A percentile compares a stretch with the other conserved stretches of the same genome.
phyloP scores from a whole-genome alignment of 257 asterid species.

The Marsdenia floribunda region DNA sequence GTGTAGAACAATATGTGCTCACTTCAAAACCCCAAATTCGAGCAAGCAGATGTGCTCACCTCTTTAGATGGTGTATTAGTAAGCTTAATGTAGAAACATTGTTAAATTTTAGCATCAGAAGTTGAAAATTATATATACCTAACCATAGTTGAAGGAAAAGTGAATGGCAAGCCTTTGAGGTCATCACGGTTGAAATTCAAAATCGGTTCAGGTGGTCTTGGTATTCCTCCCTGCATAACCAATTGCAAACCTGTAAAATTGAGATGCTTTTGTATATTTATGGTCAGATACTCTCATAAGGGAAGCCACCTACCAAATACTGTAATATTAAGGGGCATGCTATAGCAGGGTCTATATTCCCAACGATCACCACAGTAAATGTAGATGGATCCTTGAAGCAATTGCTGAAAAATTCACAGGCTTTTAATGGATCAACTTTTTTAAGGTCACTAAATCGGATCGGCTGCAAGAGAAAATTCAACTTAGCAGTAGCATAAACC shows the following conservation, averaged over 20 bases:
- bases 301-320: slow-evolving; percentile 56
- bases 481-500: slow-evolving; percentile 7
- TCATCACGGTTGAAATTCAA: slow-evolving; percentile 76
- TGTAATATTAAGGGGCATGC: slow-evolving; percentile 77
- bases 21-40: too few species aligned
- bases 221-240: slow-evolving; percentile 81
- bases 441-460: slow-evolving; percentile 58
- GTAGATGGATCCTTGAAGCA: slow-evolving; percentile 93
- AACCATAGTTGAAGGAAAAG: slow-evolving; percentile 66
- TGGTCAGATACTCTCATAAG: slow-evolving; percentile 14
- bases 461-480: slow-evolving; percentile 53
- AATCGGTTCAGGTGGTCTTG: slow-evolving; percentile 63
- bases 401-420: slow-evolving; percentile 74
- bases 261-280: slow-evolving; percentile 15
- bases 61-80: neutral
- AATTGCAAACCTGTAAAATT: slow-evolving; percentile 17
- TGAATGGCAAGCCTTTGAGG: slow-evolving; percentile 84
- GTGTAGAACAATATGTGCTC: slow-evolving; percentile 4
- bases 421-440: slow-evolving; percentile 81
- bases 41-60: neutral
- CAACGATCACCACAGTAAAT: slow-evolving; percentile 81
- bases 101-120: slow-evolving; percentile 2
- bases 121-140: slow-evolving; percentile 40
- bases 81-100: neutral
- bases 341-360: slow-evolving; percentile 75